Conservation (phyloP, 164 flowering plant species). For the Vitis rupestris region DNA sequence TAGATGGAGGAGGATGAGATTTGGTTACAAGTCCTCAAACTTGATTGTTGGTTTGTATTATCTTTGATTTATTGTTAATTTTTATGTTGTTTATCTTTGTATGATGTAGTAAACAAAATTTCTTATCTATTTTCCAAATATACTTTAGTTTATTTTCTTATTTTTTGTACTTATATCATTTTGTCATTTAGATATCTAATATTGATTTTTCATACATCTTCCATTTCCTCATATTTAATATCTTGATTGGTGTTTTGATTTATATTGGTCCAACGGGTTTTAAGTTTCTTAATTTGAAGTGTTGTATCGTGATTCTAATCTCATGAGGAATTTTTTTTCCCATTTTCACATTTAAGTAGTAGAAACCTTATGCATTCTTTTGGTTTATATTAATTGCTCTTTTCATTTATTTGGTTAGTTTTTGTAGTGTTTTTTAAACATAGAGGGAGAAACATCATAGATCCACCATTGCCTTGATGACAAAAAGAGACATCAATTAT, state of each 20-base stretch:
- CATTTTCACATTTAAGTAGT: too few species aligned
- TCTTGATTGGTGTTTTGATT: not conserved
- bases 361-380: not conserved
- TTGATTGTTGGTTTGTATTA: not conserved
- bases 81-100: not conserved
- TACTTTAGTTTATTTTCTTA: too few species aligned
- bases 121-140: too few species aligned
- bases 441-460: slow-evolving; percentile 66
- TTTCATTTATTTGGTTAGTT: not conserved
- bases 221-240: not conserved
- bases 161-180: too few species aligned
- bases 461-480: slow-evolving; percentile 32
- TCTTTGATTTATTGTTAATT: not conserved
- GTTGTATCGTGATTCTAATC: not conserved
- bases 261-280: not conserved
- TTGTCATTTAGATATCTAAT: not conserved
- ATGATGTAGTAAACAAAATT: too few species aligned
- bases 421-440: slow-evolving; percentile 9
- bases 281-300: not conserved
- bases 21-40: too few species aligned
- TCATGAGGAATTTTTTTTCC: too few species aligned
- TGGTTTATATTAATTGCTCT: not conserved
- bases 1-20: too few species aligned
- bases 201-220: not conserved
- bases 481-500: not conserved